Percentiles rank a stretch among this genome's conserved stretches.
Conservation (phyloP, 441 rosid species). For the Macaranga tanarius region DNA sequence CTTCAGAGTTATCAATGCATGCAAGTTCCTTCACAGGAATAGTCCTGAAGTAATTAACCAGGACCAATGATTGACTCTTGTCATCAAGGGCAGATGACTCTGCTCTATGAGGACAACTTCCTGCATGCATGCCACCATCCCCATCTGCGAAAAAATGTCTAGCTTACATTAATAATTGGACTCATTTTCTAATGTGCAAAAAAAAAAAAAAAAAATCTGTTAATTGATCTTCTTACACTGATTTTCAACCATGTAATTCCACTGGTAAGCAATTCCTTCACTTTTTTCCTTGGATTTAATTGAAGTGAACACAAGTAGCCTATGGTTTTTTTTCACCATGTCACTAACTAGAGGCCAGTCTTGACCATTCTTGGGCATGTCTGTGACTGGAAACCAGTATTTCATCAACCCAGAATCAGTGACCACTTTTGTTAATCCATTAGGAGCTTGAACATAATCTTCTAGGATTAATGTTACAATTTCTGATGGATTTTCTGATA, state of each 20-base stretch:
- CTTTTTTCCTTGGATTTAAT: constrained; percentile 53
- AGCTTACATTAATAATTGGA: background rate
- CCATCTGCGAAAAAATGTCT: constrained; percentile 48
- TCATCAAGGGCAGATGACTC: constrained; percentile 43
- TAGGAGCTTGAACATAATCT: constrained; percentile 69
- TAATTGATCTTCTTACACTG: constrained; percentile 47
- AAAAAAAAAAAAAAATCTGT: background rate
- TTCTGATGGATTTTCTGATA: constrained; percentile 59
- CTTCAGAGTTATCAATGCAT: constrained; percentile 38
- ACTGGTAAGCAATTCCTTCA: constrained; percentile 89
- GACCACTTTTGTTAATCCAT: constrained; percentile 65
- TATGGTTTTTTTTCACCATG: constrained; percentile 67
- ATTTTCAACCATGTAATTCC: constrained; percentile 90
- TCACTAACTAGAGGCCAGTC: constrained; percentile 85
- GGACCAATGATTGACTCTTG: constrained; percentile 37
- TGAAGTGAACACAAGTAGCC: constrained; percentile 78
- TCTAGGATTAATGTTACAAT: constrained; percentile 75
- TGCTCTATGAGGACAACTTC: constrained; percentile 43
- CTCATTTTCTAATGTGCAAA: background rate
- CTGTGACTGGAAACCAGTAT: constrained; percentile 68
- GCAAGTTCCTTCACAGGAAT: constrained; percentile 28
- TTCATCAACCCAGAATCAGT: constrained; percentile 69
- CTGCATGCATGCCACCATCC: constrained; percentile 52
- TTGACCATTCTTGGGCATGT: constrained; percentile 63
- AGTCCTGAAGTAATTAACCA: constrained; percentile 43